Percentiles rank a stretch among this genome's conserved stretches.
These are phyloP conservation scores for Trypanosoma cruzi DNA, from an alignment of 208 protist species.

Conservation along the genomic window DNA sequence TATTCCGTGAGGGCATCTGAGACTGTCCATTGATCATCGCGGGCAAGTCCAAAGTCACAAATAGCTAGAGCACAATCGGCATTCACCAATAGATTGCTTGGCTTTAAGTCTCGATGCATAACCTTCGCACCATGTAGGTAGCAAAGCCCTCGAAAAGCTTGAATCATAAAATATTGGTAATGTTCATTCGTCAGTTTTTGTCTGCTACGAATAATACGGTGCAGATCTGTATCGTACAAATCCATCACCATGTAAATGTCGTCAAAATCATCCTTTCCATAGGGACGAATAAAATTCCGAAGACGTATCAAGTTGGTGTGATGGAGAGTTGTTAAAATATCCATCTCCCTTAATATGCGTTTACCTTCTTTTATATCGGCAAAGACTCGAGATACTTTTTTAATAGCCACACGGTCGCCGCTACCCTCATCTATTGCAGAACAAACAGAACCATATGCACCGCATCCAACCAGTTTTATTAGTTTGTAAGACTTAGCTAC, in stretches of 20 bases:
- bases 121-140: slow-evolving; percentile 98
- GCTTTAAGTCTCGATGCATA: slow-evolving; percentile 97
- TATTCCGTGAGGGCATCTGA: slow-evolving; percentile 94
- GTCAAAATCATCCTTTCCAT: slow-evolving; percentile 67
- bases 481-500: slow-evolving; percentile 74
- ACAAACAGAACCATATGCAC: slow-evolving; percentile 89
- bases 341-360: slow-evolving; percentile 97
- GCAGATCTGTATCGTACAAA: slow-evolving; percentile 97
- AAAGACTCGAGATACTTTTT: slow-evolving; percentile 97
- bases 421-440: slow-evolving; percentile 58
- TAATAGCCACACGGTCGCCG: slow-evolving; percentile 95
- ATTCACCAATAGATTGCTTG: slow-evolving; percentile 96
- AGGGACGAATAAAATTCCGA: slow-evolving; percentile 84
- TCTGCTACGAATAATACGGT: slow-evolving; percentile 96
- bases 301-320: slow-evolving; percentile 94
- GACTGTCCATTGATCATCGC: slow-evolving; percentile 70
- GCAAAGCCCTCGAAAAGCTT: slow-evolving; percentile 96
- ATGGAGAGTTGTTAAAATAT: slow-evolving; percentile 93
- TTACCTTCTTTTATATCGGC: slow-evolving; percentile 95
- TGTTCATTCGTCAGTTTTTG: slow-evolving; percentile 97
- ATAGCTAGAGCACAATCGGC: slow-evolving; percentile 95
- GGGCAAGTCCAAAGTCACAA: slow-evolving; percentile 93
- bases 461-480: slow-evolving; percentile 81
- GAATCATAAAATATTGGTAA: slow-evolving; percentile 98
- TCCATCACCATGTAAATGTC: slow-evolving; percentile 93